Evolutionary conservation across 495 filamentous ascomycete genomes (phyloP).

Genomic region (Podospora appendiculata): DNA sequence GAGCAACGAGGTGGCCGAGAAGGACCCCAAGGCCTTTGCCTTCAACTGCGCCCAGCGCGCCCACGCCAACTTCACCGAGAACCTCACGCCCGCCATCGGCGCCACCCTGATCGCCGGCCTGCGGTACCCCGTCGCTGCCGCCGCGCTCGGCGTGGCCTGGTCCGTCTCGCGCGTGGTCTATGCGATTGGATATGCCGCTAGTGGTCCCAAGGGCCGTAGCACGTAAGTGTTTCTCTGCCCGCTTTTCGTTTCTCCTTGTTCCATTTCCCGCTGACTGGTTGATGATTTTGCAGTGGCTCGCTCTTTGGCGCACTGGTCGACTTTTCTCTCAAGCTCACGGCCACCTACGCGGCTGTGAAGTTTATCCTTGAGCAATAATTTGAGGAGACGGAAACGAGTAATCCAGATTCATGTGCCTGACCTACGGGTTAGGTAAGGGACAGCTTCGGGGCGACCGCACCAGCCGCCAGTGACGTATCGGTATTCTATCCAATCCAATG

Average conservation of each 20-base stretch:
- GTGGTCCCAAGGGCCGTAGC: slow-evolving; percentile 25
- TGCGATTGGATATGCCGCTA: slow-evolving; percentile 50
- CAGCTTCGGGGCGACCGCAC: no score
- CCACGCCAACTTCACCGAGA: slow-evolving; percentile 65
- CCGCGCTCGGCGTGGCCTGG: slow-evolving; percentile 50
- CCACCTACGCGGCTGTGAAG: slow-evolving; percentile 22
- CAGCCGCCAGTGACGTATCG: no score
- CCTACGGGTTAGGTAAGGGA: no score
- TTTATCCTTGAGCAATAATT: slow-evolving; percentile 5
- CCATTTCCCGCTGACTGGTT: background rate
- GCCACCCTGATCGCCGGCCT: slow-evolving; percentile 48
- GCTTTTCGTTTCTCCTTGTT: no score
- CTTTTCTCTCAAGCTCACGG: slow-evolving; percentile 22
- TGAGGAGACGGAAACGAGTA: no score
- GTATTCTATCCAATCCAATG: no score
- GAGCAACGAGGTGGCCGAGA: slow-evolving; percentile 47
- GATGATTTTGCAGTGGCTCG: slow-evolving; percentile 10
- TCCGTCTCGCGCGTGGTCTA: slow-evolving; percentile 45
- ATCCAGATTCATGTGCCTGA: no score
- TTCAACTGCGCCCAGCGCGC: slow-evolving; percentile 62
- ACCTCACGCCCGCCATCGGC: slow-evolving; percentile 49
- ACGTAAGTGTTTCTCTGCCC: slow-evolving; percentile 11
- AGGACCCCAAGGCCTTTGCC: slow-evolving; percentile 39
- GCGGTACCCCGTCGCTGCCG: slow-evolving; percentile 48
- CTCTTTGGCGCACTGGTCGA: slow-evolving; percentile 12